phyloP scores from a whole-genome alignment of 2,329 filamentous ascomycete species.

The Helminthosporium solani region DNA sequence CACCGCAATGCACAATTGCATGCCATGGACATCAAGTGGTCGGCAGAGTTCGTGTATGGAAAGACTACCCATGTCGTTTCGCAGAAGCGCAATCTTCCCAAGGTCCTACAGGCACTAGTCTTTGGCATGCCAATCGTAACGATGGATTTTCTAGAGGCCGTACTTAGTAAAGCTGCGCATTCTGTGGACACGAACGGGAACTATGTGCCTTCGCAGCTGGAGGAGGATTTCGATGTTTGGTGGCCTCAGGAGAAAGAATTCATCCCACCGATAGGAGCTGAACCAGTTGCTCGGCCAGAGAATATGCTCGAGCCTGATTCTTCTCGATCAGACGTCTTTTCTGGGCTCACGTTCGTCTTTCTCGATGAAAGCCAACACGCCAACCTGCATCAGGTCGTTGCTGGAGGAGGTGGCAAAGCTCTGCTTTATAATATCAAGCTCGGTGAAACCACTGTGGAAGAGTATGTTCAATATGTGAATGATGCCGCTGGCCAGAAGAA shows the following conservation, averaged over 20 bases:
- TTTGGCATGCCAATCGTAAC: conserved; percentile 77
- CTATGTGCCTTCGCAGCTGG: conserved; percentile 61
- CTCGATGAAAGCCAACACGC: conserved; percentile 74
- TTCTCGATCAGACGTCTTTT: conserved; percentile 70
- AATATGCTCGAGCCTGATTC: conserved; percentile 72
- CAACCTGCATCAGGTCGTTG: conserved; percentile 72
- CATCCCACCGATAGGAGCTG: conserved; percentile 72
- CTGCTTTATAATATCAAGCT: conserved; percentile 63
- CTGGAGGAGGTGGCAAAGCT: conserved; percentile 79
- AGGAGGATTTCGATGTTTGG: conserved; percentile 72
- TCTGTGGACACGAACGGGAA: conserved; percentile 41
- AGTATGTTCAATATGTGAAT: conserved; percentile 77
- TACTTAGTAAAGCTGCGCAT: conserved; percentile 61
- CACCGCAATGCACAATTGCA: conserved; percentile 65
- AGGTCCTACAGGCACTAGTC: conserved; percentile 82
- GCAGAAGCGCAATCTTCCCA: conserved; percentile 85
- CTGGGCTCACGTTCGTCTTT: conserved; percentile 87
- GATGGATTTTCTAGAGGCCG: conserved; percentile 69
- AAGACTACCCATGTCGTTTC: conserved; percentile 85
- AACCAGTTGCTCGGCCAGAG: conserved; percentile 67
- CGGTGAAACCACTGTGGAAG: conserved; percentile 66
- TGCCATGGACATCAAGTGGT: conserved; percentile 83
- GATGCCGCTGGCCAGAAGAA: conserved; percentile 73
- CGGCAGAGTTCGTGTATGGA: conserved; percentile 67
- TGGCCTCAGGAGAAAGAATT: conserved; percentile 77